phyloP scores from a whole-genome alignment of 2,329 filamentous ascomycete genomes.

The Colletotrichum destructivum region DNA sequence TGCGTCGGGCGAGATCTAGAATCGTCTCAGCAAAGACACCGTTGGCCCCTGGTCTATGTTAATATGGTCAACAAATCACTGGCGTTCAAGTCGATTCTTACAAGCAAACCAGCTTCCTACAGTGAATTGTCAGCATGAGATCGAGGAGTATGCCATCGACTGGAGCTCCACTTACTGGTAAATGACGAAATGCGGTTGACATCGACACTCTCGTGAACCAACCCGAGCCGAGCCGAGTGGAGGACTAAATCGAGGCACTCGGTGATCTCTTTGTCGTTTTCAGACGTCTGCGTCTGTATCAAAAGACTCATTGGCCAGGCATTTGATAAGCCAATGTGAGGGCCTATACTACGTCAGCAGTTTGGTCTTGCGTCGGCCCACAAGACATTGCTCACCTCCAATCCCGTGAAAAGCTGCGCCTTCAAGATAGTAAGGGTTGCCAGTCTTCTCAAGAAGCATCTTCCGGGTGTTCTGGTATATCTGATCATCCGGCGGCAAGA shows the following conservation, averaged over 20 bases:
- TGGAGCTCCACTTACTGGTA: slow-evolving; percentile 71
- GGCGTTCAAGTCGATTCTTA: slow-evolving; percentile 48
- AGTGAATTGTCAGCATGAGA: slow-evolving; percentile 12
- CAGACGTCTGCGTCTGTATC: slow-evolving; percentile 90
- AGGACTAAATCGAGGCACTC: slow-evolving; percentile 82
- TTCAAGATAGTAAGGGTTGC: slow-evolving; percentile 91
- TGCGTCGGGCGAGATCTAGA: slow-evolving; percentile 88
- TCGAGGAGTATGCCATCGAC: background rate
- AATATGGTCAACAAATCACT: background rate
- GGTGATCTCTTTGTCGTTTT: slow-evolving; percentile 86
- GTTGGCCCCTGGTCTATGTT: slow-evolving; percentile 78
- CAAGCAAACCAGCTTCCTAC: slow-evolving; percentile 90
- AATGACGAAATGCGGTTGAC: slow-evolving; percentile 78
- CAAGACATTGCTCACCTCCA: slow-evolving; percentile 72
- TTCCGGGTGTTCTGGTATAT: slow-evolving; percentile 91
- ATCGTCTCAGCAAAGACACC: slow-evolving; percentile 96
- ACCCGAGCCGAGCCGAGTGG: slow-evolving; percentile 79
- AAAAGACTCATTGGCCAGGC: slow-evolving; percentile 98
- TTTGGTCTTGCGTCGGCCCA: too few relatives aligned
- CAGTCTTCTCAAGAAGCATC: slow-evolving; percentile 79
- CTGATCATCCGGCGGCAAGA: slow-evolving; percentile 74
- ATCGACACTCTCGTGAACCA: slow-evolving; percentile 94
- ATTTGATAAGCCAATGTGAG: slow-evolving; percentile 85
- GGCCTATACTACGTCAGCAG: slow-evolving; percentile 54
- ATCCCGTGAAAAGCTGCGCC: slow-evolving; percentile 88